A percentile compares a stretch with the other conserved stretches of the same genome.
Evolutionary conservation across 129 eudicot species (phyloP).

Genomic region (Kitagawia praeruptora): DNA sequence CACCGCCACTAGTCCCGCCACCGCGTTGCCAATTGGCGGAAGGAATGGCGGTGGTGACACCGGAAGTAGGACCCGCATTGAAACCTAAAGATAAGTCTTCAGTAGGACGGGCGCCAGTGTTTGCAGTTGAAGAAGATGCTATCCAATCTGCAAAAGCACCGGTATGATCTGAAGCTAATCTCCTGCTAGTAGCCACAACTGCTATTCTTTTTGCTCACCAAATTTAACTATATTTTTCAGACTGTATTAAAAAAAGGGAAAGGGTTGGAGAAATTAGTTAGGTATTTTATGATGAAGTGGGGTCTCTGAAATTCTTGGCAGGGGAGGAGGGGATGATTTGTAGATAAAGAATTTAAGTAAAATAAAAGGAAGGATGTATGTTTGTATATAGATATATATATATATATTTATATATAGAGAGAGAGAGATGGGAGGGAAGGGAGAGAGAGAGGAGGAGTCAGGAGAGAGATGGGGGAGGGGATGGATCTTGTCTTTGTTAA

Average conservation of each 20-base stretch:
- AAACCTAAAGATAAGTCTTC: constrained; percentile 66
- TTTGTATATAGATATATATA: background rate
- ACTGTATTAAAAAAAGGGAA: background rate
- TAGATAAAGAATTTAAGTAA: background rate
- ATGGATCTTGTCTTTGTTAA: constrained; percentile 6
- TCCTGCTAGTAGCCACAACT: constrained; percentile 83
- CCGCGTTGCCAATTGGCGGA: constrained; percentile 31
- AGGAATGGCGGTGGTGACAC: constrained; percentile 15
- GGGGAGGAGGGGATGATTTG: constrained; percentile 1
- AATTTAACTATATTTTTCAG: background rate
- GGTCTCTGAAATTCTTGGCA: constrained; percentile 30
- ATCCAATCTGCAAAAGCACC: constrained; percentile 92
- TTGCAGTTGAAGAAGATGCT: constrained; percentile 41
- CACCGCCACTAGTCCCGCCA: constrained; percentile 13
- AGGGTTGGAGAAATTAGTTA: background rate
- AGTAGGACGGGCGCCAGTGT: constrained; percentile 24
- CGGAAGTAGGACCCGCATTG: constrained; percentile 49
- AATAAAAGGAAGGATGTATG: background rate
- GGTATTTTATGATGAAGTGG: constrained; percentile 19
- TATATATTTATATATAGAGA: too few species aligned
- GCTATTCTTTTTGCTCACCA: constrained; percentile 9
- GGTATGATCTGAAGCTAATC: constrained; percentile 58
- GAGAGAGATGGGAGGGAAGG: background rate
- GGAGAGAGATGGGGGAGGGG: background rate
- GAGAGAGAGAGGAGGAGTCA: background rate